Evolutionary conservation across 140 eudicot species (phyloP).

Genomic region (Senecio squalidus): DNA sequence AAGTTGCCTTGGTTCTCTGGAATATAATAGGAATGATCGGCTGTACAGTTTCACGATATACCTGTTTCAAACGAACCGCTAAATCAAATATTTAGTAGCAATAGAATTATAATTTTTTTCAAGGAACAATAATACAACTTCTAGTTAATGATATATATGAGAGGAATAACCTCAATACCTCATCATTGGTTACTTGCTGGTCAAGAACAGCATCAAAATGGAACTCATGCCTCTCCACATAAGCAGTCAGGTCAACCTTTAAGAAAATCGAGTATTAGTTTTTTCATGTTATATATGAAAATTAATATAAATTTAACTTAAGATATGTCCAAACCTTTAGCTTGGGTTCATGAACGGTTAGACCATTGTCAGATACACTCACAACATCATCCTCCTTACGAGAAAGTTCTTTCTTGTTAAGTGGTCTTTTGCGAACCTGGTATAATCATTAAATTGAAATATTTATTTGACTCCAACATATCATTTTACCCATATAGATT

Average conservation of each 20-base stretch:
- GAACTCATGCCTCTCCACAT: constrained; percentile 93
- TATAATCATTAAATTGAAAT: constrained; percentile 6
- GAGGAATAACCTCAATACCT: constrained; percentile 84
- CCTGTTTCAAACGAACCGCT: constrained; percentile 40
- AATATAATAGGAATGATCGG: constrained; percentile 93
- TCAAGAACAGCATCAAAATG: constrained; percentile 96
- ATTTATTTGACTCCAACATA: not conserved
- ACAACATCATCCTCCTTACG: constrained; percentile 98
- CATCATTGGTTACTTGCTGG: constrained; percentile 85
- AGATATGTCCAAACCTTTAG: constrained; percentile 60
- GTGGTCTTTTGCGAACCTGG: constrained; percentile 98
- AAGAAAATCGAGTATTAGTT: constrained; percentile 23
- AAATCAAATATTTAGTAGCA: constrained; percentile 9
- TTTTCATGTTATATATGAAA: constrained; percentile 5
- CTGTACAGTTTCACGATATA: constrained; percentile 85
- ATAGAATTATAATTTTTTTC: no score
- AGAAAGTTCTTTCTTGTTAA: constrained; percentile 89
- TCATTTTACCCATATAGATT: constrained; percentile 3
- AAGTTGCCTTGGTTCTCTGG: constrained; percentile 90
- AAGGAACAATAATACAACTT: constrained; percentile 3
- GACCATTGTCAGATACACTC: constrained; percentile 59
- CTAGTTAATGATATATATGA: no score
- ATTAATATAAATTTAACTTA: constrained; percentile 8
- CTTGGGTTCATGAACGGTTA: constrained; percentile 93
- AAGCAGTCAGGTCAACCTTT: constrained; percentile 97